A percentile compares a stretch with the other conserved stretches of the same genome.
These are phyloP conservation scores for Cercospora sp. DNA, from an alignment of 2,329 filamentous ascomycete genomes.

Conservation along the genomic window DNA sequence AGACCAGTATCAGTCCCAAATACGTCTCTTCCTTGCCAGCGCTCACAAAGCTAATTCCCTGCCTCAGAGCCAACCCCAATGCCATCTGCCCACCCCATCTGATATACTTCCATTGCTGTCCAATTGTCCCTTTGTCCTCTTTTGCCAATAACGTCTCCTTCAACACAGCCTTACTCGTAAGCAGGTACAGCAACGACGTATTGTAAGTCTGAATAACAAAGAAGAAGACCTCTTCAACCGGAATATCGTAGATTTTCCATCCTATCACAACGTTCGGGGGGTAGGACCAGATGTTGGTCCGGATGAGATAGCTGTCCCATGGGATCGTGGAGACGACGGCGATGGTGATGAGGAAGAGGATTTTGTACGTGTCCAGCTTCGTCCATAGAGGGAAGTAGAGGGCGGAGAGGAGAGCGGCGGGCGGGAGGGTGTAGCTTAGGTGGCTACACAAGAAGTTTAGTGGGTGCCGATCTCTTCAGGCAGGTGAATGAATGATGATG, in stretches of 20 bases:
- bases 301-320: conserved; percentile 76
- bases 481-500: conserved; percentile 5
- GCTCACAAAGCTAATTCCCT: conserved; percentile 51
- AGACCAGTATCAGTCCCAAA: conserved; percentile 67
- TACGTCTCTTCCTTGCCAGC: conserved; percentile 60
- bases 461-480: conserved; percentile 14
- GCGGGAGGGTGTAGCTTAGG: conserved; percentile 66
- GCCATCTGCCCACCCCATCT: conserved; percentile 54
- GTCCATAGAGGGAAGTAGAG: conserved; percentile 64
- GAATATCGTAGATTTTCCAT: conserved; percentile 63
- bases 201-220: conserved; percentile 76
- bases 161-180: conserved; percentile 64
- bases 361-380: conserved; percentile 63
- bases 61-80: conserved; percentile 48
- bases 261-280: conserved; percentile 66
- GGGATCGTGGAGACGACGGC: conserved; percentile 69
- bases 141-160: conserved; percentile 56
- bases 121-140: conserved; percentile 36
- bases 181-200: conserved; percentile 66
- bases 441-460: conserved; percentile 50
- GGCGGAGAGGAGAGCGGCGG: conserved; percentile 59
- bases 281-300: conserved; percentile 69
- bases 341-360: conserved; percentile 60
- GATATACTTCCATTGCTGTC: conserved; percentile 43
- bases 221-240: conserved; percentile 73